A percentile compares a stretch with the other conserved stretches of the same genome.
These are phyloP conservation scores for Agaricus blazei DNA, from an alignment of 768 basidiomycete genomes.

Conservation along the genomic window DNA sequence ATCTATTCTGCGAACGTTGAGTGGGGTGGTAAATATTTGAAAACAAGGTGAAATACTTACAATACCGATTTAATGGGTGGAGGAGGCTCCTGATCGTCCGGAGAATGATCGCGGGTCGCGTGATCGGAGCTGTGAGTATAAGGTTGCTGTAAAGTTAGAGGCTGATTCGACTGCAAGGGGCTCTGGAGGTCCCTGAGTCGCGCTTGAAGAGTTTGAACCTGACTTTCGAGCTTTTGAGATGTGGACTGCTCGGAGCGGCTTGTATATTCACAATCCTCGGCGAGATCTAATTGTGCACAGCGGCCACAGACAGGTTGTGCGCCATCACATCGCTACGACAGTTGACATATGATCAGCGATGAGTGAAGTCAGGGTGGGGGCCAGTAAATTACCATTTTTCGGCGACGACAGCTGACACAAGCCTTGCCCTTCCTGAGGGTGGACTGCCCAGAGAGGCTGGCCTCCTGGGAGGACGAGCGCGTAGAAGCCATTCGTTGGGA, in stretches of 20 bases:
- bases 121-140: constrained; percentile 17
- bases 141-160: constrained; percentile 31
- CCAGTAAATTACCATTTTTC: constrained; percentile 13
- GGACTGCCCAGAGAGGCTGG: not conserved
- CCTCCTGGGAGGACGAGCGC: not conserved
- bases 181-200: constrained; percentile 43
- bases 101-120: not conserved
- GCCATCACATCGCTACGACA: constrained; percentile 49
- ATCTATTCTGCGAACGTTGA: constrained; percentile 20
- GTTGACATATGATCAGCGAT: no score
- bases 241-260: constrained; percentile 39
- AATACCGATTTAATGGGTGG: constrained; percentile 22
- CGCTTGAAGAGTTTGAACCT: constrained; percentile 39
- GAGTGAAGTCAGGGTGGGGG: no score
- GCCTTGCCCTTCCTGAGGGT: constrained; percentile 10
- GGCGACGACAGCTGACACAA: constrained; percentile 8
- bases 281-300: constrained; percentile 40
- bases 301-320: constrained; percentile 46
- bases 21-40: not conserved
- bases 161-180: constrained; percentile 9
- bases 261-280: constrained; percentile 58
- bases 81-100: constrained; percentile 24
- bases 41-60: constrained; percentile 18
- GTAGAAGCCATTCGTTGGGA: not conserved
- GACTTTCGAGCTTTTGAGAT: constrained; percentile 47